These are phyloP conservation scores for Umbelopsis sp. DNA, from an alignment of 192 early-diverging fungal species.

Conservation along the genomic window DNA sequence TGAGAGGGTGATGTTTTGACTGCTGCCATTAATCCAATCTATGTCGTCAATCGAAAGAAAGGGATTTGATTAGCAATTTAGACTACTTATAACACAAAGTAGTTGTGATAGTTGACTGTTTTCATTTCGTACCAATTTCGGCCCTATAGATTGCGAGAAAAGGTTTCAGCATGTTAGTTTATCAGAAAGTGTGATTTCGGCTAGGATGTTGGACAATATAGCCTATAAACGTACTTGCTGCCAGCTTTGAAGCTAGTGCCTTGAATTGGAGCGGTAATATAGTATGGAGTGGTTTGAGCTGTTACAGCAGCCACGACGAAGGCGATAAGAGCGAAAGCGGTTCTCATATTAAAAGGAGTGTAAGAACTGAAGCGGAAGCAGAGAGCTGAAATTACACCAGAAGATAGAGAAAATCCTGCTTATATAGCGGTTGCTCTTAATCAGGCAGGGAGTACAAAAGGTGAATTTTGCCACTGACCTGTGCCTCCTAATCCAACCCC, in stretches of 20 bases:
- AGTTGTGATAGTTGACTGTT: neutral
- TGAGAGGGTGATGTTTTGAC: neutral
- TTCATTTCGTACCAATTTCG: conserved; percentile 2
- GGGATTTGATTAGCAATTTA: neutral
- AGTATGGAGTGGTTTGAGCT: conserved; percentile 29
- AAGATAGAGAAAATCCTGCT: neutral
- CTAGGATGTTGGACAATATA: neutral
- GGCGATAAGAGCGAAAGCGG: conserved; percentile 11
- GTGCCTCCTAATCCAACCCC: conserved; percentile 15
- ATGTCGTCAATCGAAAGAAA: neutral
- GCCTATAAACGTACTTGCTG: conserved; percentile 9
- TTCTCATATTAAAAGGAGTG: conserved; percentile 22
- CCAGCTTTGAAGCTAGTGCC: conserved; percentile 26
- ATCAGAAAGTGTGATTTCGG: neutral
- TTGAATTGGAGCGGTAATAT: conserved; percentile 30
- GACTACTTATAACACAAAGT: neutral
- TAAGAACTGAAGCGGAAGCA: neutral
- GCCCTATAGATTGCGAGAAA: neutral
- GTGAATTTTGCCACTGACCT: conserved; percentile 12
- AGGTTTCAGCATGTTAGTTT: neutral
- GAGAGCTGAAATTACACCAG: neutral
- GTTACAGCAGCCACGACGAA: conserved; percentile 15
- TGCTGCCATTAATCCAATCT: conserved; percentile 8
- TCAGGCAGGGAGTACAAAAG: conserved; percentile 16
- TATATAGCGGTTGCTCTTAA: neutral